These are phyloP conservation scores for Biscogniauxia mediterranea DNA, from an alignment of 2,329 filamentous ascomycete species.

Conservation along the genomic window DNA sequence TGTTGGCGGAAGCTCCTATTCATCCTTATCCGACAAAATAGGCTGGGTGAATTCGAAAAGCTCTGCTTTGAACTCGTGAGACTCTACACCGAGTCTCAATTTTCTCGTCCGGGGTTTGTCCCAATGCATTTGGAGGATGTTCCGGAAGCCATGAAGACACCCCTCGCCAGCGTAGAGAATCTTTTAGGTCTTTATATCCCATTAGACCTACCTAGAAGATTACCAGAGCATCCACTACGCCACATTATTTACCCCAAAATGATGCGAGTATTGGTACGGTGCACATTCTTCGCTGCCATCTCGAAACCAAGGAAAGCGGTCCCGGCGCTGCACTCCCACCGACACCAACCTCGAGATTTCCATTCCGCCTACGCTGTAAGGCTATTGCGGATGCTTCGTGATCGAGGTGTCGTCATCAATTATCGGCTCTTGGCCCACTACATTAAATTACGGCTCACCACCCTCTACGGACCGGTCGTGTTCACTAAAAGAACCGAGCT, in stretches of 20 bases:
- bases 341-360: slow-evolving; percentile 21
- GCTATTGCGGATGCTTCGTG: slow-evolving; percentile 33
- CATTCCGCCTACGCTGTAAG: slow-evolving; percentile 32
- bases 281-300: slow-evolving; percentile 43
- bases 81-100: slow-evolving; percentile 32
- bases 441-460: slow-evolving; percentile 31
- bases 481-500: slow-evolving; percentile 20
- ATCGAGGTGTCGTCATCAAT: slow-evolving; percentile 31
- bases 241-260: slow-evolving; percentile 43
- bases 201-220: slow-evolving; percentile 41
- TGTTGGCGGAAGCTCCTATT: slow-evolving; percentile 46
- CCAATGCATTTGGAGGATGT: slow-evolving; percentile 45
- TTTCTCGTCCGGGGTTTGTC: slow-evolving; percentile 35
- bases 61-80: slow-evolving; percentile 43
- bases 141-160: slow-evolving; percentile 31
- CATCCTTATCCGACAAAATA: slow-evolving; percentile 42
- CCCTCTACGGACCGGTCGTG: slow-evolving; percentile 32
- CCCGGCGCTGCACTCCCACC: slow-evolving; percentile 6
- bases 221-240: slow-evolving; percentile 46
- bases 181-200: slow-evolving; percentile 38
- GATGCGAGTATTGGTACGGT: slow-evolving; percentile 42
- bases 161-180: slow-evolving; percentile 33
- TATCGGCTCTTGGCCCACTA: slow-evolving; percentile 23
- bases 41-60: slow-evolving; percentile 44
- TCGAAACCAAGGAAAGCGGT: slow-evolving; percentile 13